These are phyloP conservation scores for Metschnikowia cerradonensis DNA, from an alignment of 805 yeast species.

Conservation along the genomic window DNA sequence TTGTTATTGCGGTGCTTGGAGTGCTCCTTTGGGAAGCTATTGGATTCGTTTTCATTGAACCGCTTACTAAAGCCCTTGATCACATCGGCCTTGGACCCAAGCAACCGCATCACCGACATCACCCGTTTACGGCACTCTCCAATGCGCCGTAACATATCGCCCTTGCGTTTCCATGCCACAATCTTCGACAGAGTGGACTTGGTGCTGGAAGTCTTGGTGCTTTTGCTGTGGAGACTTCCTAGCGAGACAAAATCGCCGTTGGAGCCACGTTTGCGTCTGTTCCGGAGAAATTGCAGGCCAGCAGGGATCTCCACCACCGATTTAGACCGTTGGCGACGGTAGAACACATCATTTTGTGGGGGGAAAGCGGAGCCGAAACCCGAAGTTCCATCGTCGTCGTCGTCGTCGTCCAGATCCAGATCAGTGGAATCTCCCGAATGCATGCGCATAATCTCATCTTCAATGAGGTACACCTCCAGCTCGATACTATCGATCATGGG, in stretches of 20 bases:
- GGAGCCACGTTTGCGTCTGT: constrained; percentile 13
- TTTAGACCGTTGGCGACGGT: constrained; percentile 33
- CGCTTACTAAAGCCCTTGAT: constrained; percentile 91
- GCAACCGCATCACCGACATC: constrained; percentile 78
- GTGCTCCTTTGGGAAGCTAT: constrained; percentile 4
- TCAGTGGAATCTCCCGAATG: constrained; percentile 61
- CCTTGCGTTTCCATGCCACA: constrained; percentile 77
- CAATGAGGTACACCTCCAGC: constrained; percentile 91
- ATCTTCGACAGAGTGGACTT: constrained; percentile 48
- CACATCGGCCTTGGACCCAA: constrained; percentile 96
- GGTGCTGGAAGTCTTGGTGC: constrained; percentile 18
- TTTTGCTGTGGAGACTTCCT: constrained; percentile 7
- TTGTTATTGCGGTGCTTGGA: constrained; percentile 9
- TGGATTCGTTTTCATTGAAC: constrained; percentile 58
- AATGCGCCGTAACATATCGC: constrained; percentile 90
- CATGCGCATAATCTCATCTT: constrained; percentile 84
- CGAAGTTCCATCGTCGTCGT: constrained; percentile 30
- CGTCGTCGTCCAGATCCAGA: constrained; percentile 37
- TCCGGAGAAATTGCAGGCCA: constrained; percentile 7
- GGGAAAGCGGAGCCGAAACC: constrained; percentile 20
- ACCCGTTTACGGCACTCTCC: constrained; percentile 95
- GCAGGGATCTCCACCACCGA: constrained; percentile 31
- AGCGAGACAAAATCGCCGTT: constrained; percentile 12
- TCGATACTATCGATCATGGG: constrained; percentile 95
- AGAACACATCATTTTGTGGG: constrained; percentile 24